Percentiles rank a stretch among this genome's conserved stretches.
Evolutionary conservation across 2,329 filamentous ascomycete species (phyloP).

Genomic region (Corynespora cassiicola): DNA sequence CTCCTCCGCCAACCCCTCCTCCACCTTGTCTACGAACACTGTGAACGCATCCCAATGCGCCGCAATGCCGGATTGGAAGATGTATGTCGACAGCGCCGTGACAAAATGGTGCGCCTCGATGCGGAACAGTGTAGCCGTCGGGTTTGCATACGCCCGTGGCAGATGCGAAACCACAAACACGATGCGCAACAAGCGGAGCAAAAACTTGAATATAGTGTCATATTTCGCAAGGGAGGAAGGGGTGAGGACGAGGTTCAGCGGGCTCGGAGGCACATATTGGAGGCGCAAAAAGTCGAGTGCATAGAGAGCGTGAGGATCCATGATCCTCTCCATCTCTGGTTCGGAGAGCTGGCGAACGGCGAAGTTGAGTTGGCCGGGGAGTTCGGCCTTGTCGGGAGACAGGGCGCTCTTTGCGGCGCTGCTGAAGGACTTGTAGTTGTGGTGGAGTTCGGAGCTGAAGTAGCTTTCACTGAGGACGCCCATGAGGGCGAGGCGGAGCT

Average conservation of each 20-base stretch:
- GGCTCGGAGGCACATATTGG: conserved; percentile 78
- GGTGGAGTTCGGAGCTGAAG: conserved; percentile 45
- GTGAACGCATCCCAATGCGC: conserved; percentile 77
- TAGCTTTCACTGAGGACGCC: conserved; percentile 83
- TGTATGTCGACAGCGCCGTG: conserved; percentile 74
- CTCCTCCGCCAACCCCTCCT: conserved; percentile 60
- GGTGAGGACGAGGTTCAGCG: conserved; percentile 77
- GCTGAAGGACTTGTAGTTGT: conserved; percentile 5
- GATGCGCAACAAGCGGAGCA: conserved; percentile 80
- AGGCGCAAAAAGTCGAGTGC: conserved; percentile 93
- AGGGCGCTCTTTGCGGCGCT: conserved; percentile 3
- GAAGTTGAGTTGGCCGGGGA: conserved; percentile 65
- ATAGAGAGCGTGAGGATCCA: conserved; percentile 81
- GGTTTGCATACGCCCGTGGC: conserved; percentile 30
- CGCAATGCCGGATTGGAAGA: conserved; percentile 78
- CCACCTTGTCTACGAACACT: conserved; percentile 67
- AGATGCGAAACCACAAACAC: conserved; percentile 69
- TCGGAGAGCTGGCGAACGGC: conserved; percentile 75
- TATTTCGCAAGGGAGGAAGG: conserved; percentile 75
- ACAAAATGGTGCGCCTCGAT: conserved; percentile 84
- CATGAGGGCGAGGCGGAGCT: conserved; percentile 87
- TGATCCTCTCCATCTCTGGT: conserved; percentile 81
- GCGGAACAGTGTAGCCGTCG: conserved; percentile 59
- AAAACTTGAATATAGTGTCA: conserved; percentile 80
- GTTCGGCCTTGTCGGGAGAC: conserved; percentile 45